Base-by-base conservation (phyloP, 2,329 filamentous ascomycete species). In the Zymoseptoria crescenta region DNA sequence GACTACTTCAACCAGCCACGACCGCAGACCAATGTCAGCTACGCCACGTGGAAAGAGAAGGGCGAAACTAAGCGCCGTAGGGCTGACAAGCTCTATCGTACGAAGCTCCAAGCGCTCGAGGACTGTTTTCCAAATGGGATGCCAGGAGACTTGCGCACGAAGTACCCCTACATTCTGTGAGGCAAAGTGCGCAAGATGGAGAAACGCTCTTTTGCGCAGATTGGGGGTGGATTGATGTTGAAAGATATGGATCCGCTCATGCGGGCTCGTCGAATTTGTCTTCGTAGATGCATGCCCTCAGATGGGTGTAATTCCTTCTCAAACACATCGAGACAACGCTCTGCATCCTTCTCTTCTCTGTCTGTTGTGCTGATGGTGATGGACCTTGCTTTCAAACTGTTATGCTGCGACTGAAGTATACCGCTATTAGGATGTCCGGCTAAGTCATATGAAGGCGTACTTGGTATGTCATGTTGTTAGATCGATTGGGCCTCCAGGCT, bases 41-140 rank as follows among this genome's bases (percentile, higher is more conserved):
- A 56, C n/a, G 20, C 35, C 4, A 56, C 54, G 20, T 65, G 60
- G 58, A 55, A 57, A 21, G 55, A 29, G 5, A 56, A 19, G 5
- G 55, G 58, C n/a, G 54, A 59, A n/a, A 56, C 13, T 4, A 64
- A 62, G 57, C 30, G 65, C 19, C 52, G 56, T n/a, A 35, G 62
- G n/a, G 64, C 65, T 1, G 59, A 49, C 24, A 58, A 59, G 7
- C 59, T 56, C 57, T 68, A 68, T 49, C 52, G 30, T 8, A 62
- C 52, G 56, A 66, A 61, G 55, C 62, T 64, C 3, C 24, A 57
- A 4, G 57, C 28, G 10, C 55, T 68, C 20, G 49, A 51, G 20
- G 58, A 45, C 2, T 45, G 21, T 7, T 60, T 30, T 20, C 54
- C 54, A 4, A 48, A 50, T 10, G 55, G 53, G 30, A 35, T 61